phyloP scores from a whole-genome alignment of 1,284 basidiomycete species.

The Naganishia albida region DNA sequence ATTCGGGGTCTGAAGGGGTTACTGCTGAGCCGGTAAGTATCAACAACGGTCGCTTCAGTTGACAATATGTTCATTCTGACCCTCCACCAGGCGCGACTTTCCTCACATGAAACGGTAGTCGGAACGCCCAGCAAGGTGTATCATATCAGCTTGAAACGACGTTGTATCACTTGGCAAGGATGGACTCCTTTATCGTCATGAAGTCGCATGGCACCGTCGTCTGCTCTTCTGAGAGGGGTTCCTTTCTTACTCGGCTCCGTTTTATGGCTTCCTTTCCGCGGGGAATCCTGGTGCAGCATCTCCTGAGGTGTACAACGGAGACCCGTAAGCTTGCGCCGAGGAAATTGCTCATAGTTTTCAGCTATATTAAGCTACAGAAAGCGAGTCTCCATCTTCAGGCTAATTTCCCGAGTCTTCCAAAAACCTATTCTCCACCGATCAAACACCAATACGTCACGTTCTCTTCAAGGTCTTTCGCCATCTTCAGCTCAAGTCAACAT shows the following conservation, averaged over 20 bases:
- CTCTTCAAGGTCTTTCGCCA: not conserved
- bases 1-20: constrained; percentile 53
- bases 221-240: not conserved
- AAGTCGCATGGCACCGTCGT: not conserved
- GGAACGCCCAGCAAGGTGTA: not conserved
- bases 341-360: too few relatives aligned
- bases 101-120: constrained; percentile 22
- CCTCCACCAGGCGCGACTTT: constrained; percentile 14
- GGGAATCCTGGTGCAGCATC: too few relatives aligned
- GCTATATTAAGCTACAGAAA: too few relatives aligned
- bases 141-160: constrained; percentile 14
- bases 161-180: constrained; percentile 1
- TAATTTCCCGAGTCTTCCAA: not conserved
- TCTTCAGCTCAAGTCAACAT: not conserved
- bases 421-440: not conserved
- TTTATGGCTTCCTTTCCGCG: too few relatives aligned
- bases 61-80: not conserved
- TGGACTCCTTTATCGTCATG: not conserved
- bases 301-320: too few relatives aligned
- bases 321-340: too few relatives aligned
- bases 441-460: not conserved
- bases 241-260: not conserved
- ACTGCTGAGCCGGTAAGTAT: constrained; percentile 46
- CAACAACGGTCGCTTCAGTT: too few relatives aligned
- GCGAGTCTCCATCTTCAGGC: too few relatives aligned